These are phyloP conservation scores for Candida tibetensis DNA, from an alignment of 805 yeast species.

Conservation along the genomic window DNA sequence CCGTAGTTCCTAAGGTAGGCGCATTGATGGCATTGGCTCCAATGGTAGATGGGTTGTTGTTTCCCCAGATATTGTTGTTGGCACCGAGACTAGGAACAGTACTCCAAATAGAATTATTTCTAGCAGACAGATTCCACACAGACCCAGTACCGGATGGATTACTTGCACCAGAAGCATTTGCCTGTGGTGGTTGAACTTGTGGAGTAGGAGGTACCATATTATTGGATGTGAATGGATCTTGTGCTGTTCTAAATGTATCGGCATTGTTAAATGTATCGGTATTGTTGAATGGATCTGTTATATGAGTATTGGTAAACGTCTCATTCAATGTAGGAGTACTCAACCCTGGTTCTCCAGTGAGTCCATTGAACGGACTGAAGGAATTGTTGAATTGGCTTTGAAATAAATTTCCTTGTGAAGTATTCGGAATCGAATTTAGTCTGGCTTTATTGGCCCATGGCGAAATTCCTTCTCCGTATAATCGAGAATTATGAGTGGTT, in stretches of 20 bases:
- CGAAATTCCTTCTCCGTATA: constrained; percentile 7
- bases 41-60: constrained; percentile 1
- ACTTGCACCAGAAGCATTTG: background rate
- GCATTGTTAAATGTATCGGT: background rate
- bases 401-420: constrained; percentile 4
- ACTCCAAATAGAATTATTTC: constrained; percentile 35
- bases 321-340: background rate
- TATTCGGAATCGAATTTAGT: constrained; percentile 7
- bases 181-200: constrained; percentile 2
- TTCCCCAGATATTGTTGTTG: constrained; percentile 7
- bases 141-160: constrained; percentile 1
- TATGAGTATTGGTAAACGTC: background rate
- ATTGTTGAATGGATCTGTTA: constrained; percentile 3
- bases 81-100: constrained; percentile 6
- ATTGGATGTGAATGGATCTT: constrained; percentile 1
- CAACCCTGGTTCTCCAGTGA: background rate
- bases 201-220: constrained; percentile 1
- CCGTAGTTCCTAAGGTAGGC: constrained; percentile 1
- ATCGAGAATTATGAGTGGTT: constrained; percentile 5
- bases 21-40: background rate
- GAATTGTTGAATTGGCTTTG: constrained; percentile 6
- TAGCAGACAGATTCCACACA: constrained; percentile 16
- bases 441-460: constrained; percentile 14
- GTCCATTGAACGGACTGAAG: constrained; percentile 19
- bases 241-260: background rate